Evolutionary conservation across 1,139 yeast genomes (phyloP).

Genomic region (Petasospora rhodanensis): DNA sequence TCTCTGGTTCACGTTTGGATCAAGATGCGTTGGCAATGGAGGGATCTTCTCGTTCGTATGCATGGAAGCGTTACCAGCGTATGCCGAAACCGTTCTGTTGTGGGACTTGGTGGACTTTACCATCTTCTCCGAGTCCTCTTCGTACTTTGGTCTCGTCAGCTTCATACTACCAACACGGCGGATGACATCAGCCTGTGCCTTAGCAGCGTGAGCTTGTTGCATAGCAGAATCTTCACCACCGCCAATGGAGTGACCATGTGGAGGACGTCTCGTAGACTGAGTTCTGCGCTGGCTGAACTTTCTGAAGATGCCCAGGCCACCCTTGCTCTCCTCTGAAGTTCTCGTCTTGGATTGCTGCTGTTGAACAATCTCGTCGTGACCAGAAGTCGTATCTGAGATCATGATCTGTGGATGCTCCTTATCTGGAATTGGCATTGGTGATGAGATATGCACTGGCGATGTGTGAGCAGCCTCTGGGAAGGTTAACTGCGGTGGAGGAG

Average conservation of each 20-base stretch:
- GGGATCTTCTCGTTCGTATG: constrained; percentile 5
- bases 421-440: constrained; percentile 22
- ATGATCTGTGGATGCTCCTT: constrained; percentile 23
- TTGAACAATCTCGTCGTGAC: constrained; percentile 21
- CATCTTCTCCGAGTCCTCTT: constrained; percentile 13
- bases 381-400: constrained; percentile 17
- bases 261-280: constrained; percentile 22
- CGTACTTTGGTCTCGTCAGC: constrained; percentile 13
- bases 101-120: constrained; percentile 27
- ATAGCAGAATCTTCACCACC: constrained; percentile 6
- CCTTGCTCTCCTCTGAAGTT: constrained; percentile 18
- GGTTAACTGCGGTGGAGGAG: constrained; percentile 30
- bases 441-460: constrained; percentile 35
- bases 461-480: constrained; percentile 74
- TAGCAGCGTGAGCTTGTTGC: constrained; percentile 3
- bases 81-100: constrained; percentile 37
- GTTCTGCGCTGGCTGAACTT: constrained; percentile 26
- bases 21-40: constrained; percentile 9
- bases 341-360: constrained; percentile 15
- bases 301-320: constrained; percentile 29
- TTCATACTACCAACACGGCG: constrained; percentile 25
- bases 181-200: constrained; percentile 14
- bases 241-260: constrained; percentile 9
- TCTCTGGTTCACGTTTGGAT: too few species aligned
- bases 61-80: constrained; percentile 25